Base-by-base conservation (phyloP, 768 basidiomycete species). In the Cystobasidium ongulense region DNA sequence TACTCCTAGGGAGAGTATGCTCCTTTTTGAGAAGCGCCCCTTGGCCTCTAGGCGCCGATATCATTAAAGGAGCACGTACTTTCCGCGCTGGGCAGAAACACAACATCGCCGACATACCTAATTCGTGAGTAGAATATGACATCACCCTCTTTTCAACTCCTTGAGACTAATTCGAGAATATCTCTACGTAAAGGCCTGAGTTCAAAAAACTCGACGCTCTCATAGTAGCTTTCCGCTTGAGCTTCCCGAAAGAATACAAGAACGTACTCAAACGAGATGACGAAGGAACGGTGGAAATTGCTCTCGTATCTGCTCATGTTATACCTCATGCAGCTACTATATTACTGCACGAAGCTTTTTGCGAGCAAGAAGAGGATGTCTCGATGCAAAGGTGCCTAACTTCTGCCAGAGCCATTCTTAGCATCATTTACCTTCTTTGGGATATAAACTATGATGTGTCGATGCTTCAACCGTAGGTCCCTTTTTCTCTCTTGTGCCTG, bases 321-420 rank as follows among this genome's bases (percentile, higher is more conserved):
- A 59, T 78, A 8, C 54, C 75, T n/a, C 75, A 75, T 41, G 43
- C 43, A 4, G 13, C 62, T 15, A 75, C 63, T 8, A 74, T 78
- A 50, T 66, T 77, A 11, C 52, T 78, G 13, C 78, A 78, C 70
- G 78, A 78, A 36, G 72, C 76, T 29, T 77, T 74, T 53, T 70
- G 75, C 43, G 46, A 68, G 17, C 31, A 52, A 31, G 53, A 67
- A 7, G 54, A 54, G 0, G 75, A 76, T 18, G 18, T 39, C 17
- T 73, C 76, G 27, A 67, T 75, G 46, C 31, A 35, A 15, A 27
- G 74, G 50, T 77, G 72, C 18, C 25, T 73, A 4, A 50, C 68
- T 1, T 74, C 72, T 36, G 70, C 63, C 11, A 36, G 76, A 54
- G 63, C 71, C 21, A 74, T 77, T 31, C 68, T 78, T 7, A 53